A percentile compares a stretch with the other conserved stretches of the same genome.
phyloP scores from a whole-genome alignment of 495 filamentous ascomycete genomes.

The Tirmania nivea region DNA sequence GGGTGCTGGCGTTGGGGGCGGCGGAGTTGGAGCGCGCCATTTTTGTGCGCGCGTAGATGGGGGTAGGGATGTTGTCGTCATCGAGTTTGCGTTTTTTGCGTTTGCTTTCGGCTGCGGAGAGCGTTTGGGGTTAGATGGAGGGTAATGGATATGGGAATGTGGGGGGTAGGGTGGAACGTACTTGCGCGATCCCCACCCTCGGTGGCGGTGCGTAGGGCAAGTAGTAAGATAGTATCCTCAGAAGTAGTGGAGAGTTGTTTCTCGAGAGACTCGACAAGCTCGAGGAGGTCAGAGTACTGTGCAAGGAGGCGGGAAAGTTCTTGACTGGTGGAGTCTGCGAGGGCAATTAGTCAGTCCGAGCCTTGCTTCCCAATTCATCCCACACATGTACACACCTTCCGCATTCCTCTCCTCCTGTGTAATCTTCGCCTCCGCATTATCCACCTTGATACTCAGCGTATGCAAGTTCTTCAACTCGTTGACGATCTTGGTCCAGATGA shows the following conservation, averaged over 20 bases:
- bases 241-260: conserved; percentile 4
- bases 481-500: conserved; percentile 18
- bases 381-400: conserved; percentile 10
- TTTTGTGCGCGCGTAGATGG: conserved; percentile 1
- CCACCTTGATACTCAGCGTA: conserved; percentile 10
- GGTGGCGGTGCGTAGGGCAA: conserved; percentile 17
- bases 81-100: conserved; percentile 20
- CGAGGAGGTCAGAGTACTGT: not conserved
- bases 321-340: not conserved
- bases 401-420: conserved; percentile 10
- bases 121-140: conserved; percentile 3
- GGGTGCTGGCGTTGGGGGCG: not conserved
- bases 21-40: conserved; percentile 17
- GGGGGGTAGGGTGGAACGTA: conserved; percentile 7
- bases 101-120: conserved; percentile 7
- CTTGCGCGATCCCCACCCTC: conserved; percentile 21
- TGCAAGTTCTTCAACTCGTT: conserved; percentile 12
- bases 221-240: conserved; percentile 13
- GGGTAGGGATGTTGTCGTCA: not conserved
- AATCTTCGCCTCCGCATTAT: conserved; percentile 10
- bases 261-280: not conserved
- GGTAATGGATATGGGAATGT: conserved; percentile 1
- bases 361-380: not conserved
- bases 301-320: not conserved
- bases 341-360: not conserved